These are phyloP conservation scores for Chlorella sp. DNA, from an alignment of 139 green algal species.

Conservation along the genomic window DNA sequence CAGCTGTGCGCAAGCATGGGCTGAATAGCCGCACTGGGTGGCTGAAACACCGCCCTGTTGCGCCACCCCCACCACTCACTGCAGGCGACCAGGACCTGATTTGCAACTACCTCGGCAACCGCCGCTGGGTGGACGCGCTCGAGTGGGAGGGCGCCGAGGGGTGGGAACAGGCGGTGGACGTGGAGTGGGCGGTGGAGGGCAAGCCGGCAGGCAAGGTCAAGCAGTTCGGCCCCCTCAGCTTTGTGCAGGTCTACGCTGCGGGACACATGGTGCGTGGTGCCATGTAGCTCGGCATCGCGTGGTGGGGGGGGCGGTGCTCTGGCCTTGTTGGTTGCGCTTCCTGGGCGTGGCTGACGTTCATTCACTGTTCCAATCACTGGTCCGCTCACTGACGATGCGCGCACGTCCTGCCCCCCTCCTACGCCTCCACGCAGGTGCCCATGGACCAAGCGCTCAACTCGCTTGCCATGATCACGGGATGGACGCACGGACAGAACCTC, in stretches of 20 bases:
- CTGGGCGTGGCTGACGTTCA: too few species aligned
- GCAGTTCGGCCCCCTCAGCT: constrained; percentile 53
- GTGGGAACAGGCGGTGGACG: constrained; percentile 34
- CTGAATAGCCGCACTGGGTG: too few species aligned
- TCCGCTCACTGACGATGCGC: too few species aligned
- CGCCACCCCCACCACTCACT: too few species aligned
- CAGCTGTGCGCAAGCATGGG: too few species aligned
- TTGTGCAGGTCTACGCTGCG: constrained; percentile 56
- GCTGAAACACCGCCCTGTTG: too few species aligned
- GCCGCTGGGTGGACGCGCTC: constrained; percentile 61
- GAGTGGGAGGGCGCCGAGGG: constrained; percentile 38
- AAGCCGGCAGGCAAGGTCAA: constrained; percentile 46
- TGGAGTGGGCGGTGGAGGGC: constrained; percentile 50
- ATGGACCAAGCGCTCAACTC: constrained; percentile 69
- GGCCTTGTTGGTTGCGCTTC: too few species aligned
- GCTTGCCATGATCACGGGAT: constrained; percentile 66
- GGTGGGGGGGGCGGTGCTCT: too few species aligned
- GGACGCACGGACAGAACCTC: constrained; percentile 32
- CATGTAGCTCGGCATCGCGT: too few species aligned
- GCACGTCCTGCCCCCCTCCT: too few species aligned
- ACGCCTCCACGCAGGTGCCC: too few species aligned
- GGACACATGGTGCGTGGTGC: constrained; percentile 55
- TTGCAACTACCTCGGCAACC: constrained; percentile 67
- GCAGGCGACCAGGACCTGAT: constrained; percentile 72
- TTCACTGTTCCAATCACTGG: too few species aligned